phyloP scores from a whole-genome alignment of 768 basidiomycete genomes.

The Leccinellum luteum region DNA sequence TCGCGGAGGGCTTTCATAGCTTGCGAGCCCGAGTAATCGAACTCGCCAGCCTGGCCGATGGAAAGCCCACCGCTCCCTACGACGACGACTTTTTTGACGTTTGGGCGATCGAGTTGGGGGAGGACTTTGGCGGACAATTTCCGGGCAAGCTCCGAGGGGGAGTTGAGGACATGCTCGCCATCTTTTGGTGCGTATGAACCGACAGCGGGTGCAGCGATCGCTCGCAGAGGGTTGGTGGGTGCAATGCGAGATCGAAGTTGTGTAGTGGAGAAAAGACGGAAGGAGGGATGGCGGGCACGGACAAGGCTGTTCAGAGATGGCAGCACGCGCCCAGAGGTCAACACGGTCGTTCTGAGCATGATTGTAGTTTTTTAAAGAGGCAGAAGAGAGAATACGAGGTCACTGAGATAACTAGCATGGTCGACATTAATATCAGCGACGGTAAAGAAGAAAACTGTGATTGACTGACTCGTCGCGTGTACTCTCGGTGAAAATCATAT shows the following conservation, averaged over 20 bases:
- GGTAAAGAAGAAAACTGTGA: background rate
- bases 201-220: constrained; percentile 74
- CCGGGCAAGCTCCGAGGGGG: constrained; percentile 92
- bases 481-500: constrained; percentile 33
- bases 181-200: constrained; percentile 65
- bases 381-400: constrained; percentile 30
- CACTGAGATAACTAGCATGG: constrained; percentile 27
- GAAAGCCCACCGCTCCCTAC: constrained; percentile 95
- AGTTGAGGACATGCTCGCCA: constrained; percentile 77
- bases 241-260: constrained; percentile 36
- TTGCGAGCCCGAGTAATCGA: constrained; percentile 99
- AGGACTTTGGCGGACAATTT: constrained; percentile 92
- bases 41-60: constrained; percentile 99
- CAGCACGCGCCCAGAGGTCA: constrained; percentile 7
- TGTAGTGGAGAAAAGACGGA: constrained; percentile 53
- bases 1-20: constrained; percentile 97
- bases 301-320: constrained; percentile 18
- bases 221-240: constrained; percentile 54
- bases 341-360: constrained; percentile 12
- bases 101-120: constrained; percentile 85
- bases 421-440: constrained; percentile 1
- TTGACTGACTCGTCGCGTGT: constrained; percentile 35
- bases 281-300: constrained; percentile 18
- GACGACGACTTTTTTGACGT: constrained; percentile 93
- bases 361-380: constrained; percentile 10